Percentiles rank a stretch among this genome's conserved stretches.
Conservation (phyloP, 169 alveolate genomes). For the Eimeria acervulina region DNA sequence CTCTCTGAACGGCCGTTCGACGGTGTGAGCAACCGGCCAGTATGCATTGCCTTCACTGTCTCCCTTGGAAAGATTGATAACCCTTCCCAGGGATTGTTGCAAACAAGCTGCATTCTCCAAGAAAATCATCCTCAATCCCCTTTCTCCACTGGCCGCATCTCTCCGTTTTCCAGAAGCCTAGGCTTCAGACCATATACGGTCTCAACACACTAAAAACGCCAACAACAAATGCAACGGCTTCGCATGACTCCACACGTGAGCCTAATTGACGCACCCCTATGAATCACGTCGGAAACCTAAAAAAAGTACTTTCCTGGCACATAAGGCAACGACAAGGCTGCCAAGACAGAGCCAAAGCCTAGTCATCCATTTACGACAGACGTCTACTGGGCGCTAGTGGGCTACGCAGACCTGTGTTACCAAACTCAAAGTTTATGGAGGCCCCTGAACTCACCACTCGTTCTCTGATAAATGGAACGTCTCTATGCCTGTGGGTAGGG, state of each 20-base stretch:
- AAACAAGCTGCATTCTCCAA: not conserved
- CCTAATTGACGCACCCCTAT: not conserved
- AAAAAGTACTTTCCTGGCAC: not conserved
- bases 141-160: slow-evolving; percentile 1
- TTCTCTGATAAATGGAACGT: not conserved
- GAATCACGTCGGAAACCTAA: not conserved
- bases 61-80: not conserved
- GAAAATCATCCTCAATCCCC: not conserved
- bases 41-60: not conserved
- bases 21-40: not conserved
- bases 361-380: not conserved
- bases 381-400: no score
- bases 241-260: not conserved
- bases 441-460: not conserved
- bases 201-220: not conserved
- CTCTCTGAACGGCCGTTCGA: not conserved
- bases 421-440: not conserved
- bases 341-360: not conserved
- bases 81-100: not conserved
- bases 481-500: not conserved
- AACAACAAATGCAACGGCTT: not conserved
- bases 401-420: not conserved
- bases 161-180: not conserved
- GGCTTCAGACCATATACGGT: not conserved
- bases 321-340: not conserved